Percentiles rank a stretch among this genome's conserved stretches.
Conservation (phyloP, 805 yeast species). For the Yarrowia hollandica region DNA sequence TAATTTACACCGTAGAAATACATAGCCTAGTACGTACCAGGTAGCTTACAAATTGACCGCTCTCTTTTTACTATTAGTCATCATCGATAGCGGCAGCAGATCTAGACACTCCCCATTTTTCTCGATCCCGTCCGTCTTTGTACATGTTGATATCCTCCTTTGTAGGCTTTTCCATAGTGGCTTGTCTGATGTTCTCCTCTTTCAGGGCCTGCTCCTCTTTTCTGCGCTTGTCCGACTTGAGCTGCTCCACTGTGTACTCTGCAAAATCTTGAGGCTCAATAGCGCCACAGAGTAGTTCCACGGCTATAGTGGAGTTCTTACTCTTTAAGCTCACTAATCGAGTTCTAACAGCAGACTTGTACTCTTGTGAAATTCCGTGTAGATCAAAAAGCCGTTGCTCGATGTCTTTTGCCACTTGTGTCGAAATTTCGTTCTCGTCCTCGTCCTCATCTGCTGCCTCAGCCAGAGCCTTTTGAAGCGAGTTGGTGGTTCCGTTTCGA, state of each 20-base stretch:
- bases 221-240: neutral
- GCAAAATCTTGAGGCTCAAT: conserved; percentile 22
- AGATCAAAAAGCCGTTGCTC: neutral
- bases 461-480: conserved; percentile 5
- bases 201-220: conserved; percentile 9
- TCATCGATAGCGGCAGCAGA: conserved; percentile 47
- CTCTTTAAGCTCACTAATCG: conserved; percentile 18
- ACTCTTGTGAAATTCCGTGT: conserved; percentile 5
- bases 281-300: conserved; percentile 17
- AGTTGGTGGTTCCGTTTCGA: neutral
- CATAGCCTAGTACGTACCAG: neutral
- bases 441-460: conserved; percentile 16
- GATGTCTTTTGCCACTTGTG: conserved; percentile 16
- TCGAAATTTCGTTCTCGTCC: neutral
- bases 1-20: too few species aligned
- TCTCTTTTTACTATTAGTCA: neutral
- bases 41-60: neutral
- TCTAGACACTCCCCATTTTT: conserved; percentile 46
- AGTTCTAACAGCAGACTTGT: conserved; percentile 19
- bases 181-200: conserved; percentile 21
- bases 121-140: conserved; percentile 47
- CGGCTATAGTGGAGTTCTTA: neutral
- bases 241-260: conserved; percentile 7
- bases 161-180: conserved; percentile 27
- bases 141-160: conserved; percentile 41